Evolutionary conservation across 805 yeast species (phyloP).

Genomic region (Lipomyces spencermartinsiae): DNA sequence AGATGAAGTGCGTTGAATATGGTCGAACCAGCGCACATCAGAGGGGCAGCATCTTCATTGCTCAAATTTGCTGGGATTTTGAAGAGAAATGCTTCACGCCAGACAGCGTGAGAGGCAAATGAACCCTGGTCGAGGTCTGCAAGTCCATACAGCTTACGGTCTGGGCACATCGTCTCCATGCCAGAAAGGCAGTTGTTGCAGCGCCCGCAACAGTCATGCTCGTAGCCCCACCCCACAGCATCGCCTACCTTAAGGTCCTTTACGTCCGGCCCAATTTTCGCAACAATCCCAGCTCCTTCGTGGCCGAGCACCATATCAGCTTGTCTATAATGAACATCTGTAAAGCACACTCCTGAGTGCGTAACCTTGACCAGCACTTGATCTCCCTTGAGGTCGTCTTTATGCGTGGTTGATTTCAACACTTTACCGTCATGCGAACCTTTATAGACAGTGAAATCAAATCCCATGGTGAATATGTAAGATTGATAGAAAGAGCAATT

Average conservation of each 20-base stretch:
- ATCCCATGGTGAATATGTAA: constrained; percentile 1
- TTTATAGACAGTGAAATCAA: constrained; percentile 9
- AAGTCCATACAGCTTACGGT: not conserved
- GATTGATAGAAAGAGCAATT: not conserved
- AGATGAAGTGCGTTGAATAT: constrained; percentile 63
- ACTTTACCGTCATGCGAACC: constrained; percentile 7
- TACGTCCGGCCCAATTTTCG: constrained; percentile 2
- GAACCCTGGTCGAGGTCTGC: constrained; percentile 11
- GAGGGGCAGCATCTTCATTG: constrained; percentile 59
- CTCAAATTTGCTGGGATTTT: constrained; percentile 56
- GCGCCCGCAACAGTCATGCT: constrained; percentile 9
- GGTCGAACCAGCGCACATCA: constrained; percentile 72
- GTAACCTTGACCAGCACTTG: constrained; percentile 14
- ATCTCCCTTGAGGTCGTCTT: constrained; percentile 5
- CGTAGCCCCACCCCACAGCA: constrained; percentile 10
- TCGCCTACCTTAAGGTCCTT: constrained; percentile 12
- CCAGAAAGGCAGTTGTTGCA: constrained; percentile 10
- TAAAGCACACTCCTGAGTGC: constrained; percentile 16
- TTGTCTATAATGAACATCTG: constrained; percentile 11
- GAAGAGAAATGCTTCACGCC: constrained; percentile 62
- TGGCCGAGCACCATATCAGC: constrained; percentile 12
- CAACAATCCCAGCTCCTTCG: constrained; percentile 17
- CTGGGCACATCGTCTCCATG: constrained; percentile 1
- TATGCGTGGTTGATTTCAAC: not conserved
- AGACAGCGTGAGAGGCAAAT: constrained; percentile 53